A percentile compares a stretch with the other conserved stretches of the same genome.
Evolutionary conservation across 768 basidiomycete genomes (phyloP).

Genomic region (Antrodiella citrinella): DNA sequence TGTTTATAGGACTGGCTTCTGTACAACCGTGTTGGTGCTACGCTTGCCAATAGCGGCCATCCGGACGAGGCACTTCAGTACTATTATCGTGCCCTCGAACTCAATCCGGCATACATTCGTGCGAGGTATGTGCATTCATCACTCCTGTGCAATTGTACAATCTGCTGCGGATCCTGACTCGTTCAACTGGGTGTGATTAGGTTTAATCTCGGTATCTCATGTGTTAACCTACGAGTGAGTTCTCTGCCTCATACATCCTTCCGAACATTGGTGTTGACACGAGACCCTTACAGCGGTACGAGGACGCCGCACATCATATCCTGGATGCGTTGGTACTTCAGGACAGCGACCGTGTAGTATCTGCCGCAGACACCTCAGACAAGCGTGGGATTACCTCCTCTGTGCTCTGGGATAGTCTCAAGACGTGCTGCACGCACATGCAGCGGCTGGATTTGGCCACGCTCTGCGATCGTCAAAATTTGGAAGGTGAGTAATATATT

Average conservation of each 20-base stretch:
- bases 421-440: conserved; percentile 75
- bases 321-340: conserved; percentile 87
- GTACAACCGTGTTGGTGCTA: conserved; percentile 91
- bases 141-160: neutral
- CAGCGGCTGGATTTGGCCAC: conserved; percentile 69
- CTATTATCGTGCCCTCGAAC: conserved; percentile 77
- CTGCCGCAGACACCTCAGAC: conserved; percentile 32
- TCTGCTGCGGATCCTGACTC: neutral
- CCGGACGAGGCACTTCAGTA: conserved; percentile 79
- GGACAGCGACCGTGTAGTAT: conserved; percentile 68
- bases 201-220: conserved; percentile 91
- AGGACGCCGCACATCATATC: conserved; percentile 81
- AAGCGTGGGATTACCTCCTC: conserved; percentile 66
- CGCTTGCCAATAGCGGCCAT: conserved; percentile 82
- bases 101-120: conserved; percentile 86
- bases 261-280: neutral
- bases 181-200: conserved; percentile 28
- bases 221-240: conserved; percentile 75
- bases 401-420: conserved; percentile 83
- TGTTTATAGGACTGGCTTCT: conserved; percentile 73
- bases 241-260: neutral
- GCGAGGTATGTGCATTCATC: conserved; percentile 49
- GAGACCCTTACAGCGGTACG: conserved; percentile 52
- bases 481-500: conserved; percentile 47
- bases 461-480: conserved; percentile 63